Base-by-base conservation (phyloP, 257 asterid genomes). In the Scutellaria minor region DNA sequence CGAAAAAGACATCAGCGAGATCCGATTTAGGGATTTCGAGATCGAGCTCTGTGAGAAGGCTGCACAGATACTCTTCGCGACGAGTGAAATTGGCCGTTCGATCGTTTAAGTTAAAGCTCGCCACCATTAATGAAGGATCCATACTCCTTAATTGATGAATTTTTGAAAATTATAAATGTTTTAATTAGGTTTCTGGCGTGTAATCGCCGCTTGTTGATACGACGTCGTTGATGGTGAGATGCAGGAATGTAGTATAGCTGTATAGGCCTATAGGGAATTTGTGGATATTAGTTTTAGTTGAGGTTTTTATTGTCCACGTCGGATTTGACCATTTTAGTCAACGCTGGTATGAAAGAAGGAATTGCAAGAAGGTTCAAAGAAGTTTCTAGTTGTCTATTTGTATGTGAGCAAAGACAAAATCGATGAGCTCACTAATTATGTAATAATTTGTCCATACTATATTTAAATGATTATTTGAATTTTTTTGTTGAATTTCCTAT, bases 41-140 rank as follows among this genome's bases (percentile, higher is more conserved):
- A 73, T 82, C 95, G 6, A 74, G 88, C 8, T 86, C 91, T 8
- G 67, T 69, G 59, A 79, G 83, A 69, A 85, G 82, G 74, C 46
- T 83, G 75, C 85, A 83, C 39, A 83, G 85, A 72, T 66, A 53
- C 58, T 83, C 93, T 42, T 88, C 93, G 0, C 79, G 83, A 6
- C 76, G 93, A 63, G 93, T 88, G 11, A 90, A 88, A 75, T 48
- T 83, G 74, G 92, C 92, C 0, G 92, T 82, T 51, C 86, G 85
- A 20, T 86, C 93, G 5, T 84, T 83, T 78, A 77, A 75, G 53
- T 61, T 85, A 13, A 79, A 64, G 72, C 86, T 90, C 5, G 66
- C 74, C 58, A 90, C 97, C 7, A 90, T 90, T 52, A 76, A 84
- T 35, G 97, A 90, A 82, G 97, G 89, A 58, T 81, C 91, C 8